Evolutionary conservation across 2,329 filamentous ascomycete species (phyloP).

Genomic region (Stromatinia cepivora): DNA sequence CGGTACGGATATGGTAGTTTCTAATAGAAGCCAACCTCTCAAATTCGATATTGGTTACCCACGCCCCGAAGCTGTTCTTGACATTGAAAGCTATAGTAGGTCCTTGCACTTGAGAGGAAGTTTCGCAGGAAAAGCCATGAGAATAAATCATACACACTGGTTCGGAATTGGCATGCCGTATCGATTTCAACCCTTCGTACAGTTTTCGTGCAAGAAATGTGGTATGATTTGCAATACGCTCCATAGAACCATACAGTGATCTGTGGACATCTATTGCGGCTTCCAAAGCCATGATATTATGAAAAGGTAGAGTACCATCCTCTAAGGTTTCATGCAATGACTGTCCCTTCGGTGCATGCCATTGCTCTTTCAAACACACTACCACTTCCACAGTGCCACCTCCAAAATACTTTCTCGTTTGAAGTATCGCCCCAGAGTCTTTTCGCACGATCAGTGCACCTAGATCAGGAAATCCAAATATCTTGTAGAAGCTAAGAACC

Average conservation of each 20-base stretch:
- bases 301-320: conserved; percentile 88
- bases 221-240: conserved; percentile 69
- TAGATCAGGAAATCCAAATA: conserved; percentile 95
- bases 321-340: conserved; percentile 80
- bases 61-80: conserved; percentile 64
- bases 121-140: conserved; percentile 39
- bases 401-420: conserved; percentile 78
- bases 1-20: conserved; percentile 81
- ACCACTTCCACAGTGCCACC: conserved; percentile 95
- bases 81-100: conserved; percentile 86
- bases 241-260: conserved; percentile 70
- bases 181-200: conserved; percentile 54
- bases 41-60: conserved; percentile 79
- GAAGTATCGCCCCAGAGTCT: conserved; percentile 62
- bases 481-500: conserved; percentile 89
- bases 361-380: conserved; percentile 71
- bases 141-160: conserved; percentile 41
- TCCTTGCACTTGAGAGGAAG: conserved; percentile 53
- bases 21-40: conserved; percentile 81
- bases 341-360: conserved; percentile 75
- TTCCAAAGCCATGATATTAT: conserved; percentile 82
- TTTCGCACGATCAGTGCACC: conserved; percentile 83
- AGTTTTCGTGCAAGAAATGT: conserved; percentile 61
- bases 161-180: conserved; percentile 66
- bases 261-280: conserved; percentile 69